A percentile compares a stretch with the other conserved stretches of the same genome.
Conservation (phyloP, 768 basidiomycete species). For the Pseudohyphozyma bogoriensis region DNA sequence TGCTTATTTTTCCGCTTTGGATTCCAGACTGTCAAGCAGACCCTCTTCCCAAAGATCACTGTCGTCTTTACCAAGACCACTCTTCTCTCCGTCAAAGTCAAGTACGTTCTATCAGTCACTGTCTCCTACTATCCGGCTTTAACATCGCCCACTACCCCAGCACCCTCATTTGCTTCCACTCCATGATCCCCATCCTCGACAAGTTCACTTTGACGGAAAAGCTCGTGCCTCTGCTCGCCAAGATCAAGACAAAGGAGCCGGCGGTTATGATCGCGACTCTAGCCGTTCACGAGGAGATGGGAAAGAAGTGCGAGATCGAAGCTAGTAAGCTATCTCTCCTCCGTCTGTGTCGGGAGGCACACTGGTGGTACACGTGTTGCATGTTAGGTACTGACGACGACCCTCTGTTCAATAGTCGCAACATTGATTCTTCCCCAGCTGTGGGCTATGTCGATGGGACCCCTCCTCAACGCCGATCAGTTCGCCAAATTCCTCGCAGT, state of each 20-base stretch:
- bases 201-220: constrained; percentile 84
- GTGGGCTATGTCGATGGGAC: constrained; percentile 90
- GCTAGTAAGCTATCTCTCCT: constrained; percentile 29
- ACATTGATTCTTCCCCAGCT: constrained; percentile 78
- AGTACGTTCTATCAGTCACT: constrained; percentile 4
- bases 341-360: no score
- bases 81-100: constrained; percentile 77
- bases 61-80: constrained; percentile 82
- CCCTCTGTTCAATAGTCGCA: constrained; percentile 88
- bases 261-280: constrained; percentile 63
- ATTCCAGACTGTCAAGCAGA: constrained; percentile 56
- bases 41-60: constrained; percentile 46
- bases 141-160: no score
- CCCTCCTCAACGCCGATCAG: constrained; percentile 48
- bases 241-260: constrained; percentile 92
- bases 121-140: no score
- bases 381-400: not conserved
- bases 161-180: constrained; percentile 66
- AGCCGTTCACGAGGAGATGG: constrained; percentile 32
- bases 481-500: constrained; percentile 74
- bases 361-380: no score
- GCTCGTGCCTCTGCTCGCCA: constrained; percentile 83
- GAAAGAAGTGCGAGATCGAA: constrained; percentile 31
- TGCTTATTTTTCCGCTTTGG: no score
- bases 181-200: constrained; percentile 82